Percentiles rank a stretch among this genome's conserved stretches.
Evolutionary conservation across 495 filamentous ascomycete genomes (phyloP).

Genomic region (Talaromyces stipitatus): DNA sequence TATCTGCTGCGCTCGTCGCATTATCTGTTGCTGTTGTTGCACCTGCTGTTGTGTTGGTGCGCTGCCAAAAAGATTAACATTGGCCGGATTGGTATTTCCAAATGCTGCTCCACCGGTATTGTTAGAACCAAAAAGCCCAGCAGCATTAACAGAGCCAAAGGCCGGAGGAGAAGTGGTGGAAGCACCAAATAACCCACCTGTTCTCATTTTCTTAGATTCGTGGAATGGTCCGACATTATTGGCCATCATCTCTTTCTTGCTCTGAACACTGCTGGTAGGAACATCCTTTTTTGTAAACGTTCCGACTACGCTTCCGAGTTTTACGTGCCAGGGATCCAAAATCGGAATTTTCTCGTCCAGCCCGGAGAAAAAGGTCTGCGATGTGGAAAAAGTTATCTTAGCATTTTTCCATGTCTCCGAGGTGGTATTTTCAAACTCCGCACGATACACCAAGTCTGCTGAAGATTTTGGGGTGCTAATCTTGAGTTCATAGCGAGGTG

Average conservation of each 20-base stretch:
- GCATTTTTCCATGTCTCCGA: conserved; percentile 63
- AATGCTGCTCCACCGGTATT: neutral
- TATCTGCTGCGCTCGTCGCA: too few relatives aligned
- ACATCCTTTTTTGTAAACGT: neutral
- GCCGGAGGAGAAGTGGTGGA: neutral
- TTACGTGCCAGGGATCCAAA: conserved; percentile 54
- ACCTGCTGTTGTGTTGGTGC: neutral
- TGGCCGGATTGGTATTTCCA: too few relatives aligned
- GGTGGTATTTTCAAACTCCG: conserved; percentile 55
- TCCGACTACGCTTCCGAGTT: conserved; percentile 17
- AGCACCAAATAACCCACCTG: too few relatives aligned
- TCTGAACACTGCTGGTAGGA: conserved; percentile 6
- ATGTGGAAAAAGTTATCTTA: conserved; percentile 58
- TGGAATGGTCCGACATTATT: neutral
- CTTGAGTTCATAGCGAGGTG: conserved; percentile 56
- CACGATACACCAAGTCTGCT: conserved; percentile 53
- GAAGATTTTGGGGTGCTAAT: conserved; percentile 49
- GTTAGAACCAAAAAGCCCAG: too few relatives aligned
- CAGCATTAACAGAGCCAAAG: neutral
- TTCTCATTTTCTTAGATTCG: neutral
- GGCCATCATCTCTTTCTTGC: conserved; percentile 6
- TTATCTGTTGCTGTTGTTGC: neutral
- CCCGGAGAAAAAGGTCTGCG: conserved; percentile 56
- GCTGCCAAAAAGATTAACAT: neutral
- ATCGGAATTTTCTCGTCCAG: conserved; percentile 50